phyloP scores from a whole-genome alignment of 208 protist genomes.

The Trypanosoma mega region DNA sequence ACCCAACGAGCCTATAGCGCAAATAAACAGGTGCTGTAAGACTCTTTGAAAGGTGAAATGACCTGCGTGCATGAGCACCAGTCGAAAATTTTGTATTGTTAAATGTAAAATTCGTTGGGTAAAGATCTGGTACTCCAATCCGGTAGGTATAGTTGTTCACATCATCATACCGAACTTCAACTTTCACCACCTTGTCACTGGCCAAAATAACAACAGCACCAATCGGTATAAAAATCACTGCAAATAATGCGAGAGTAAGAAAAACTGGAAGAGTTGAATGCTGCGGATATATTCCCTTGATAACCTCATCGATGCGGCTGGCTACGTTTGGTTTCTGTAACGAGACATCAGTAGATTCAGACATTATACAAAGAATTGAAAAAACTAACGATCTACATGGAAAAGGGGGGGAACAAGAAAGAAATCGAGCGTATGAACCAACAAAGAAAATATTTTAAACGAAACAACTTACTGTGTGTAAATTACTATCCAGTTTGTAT shows the following conservation, averaged over 20 bases:
- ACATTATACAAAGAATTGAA: conserved; percentile 4
- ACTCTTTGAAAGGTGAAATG: conserved; percentile 21
- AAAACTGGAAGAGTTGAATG: conserved; percentile 16
- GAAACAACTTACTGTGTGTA: conserved; percentile 3
- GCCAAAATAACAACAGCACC: conserved; percentile 22
- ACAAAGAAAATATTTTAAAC: conserved; percentile 18
- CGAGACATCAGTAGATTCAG: background rate
- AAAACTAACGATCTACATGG: background rate
- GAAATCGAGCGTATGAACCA: background rate
- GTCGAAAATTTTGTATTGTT: conserved; percentile 24
- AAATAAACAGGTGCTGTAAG: conserved; percentile 22
- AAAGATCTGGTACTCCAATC: background rate
- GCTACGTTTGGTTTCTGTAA: background rate
- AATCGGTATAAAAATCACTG: conserved; percentile 22
- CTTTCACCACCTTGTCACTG: conserved; percentile 22
- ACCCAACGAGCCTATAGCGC: conserved; percentile 72
- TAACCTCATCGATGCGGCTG: background rate
- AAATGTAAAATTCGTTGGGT: conserved; percentile 17
- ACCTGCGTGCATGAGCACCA: conserved; percentile 5
- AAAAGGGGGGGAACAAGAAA: background rate
- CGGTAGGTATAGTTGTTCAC: conserved; percentile 23
- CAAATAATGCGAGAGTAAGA: conserved; percentile 10
- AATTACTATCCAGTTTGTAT: too few relatives aligned
- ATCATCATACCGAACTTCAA: conserved; percentile 23
- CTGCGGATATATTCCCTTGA: conserved; percentile 8